Evolutionary conservation across 805 yeast genomes (phyloP).

Genomic region (Debaryomyces castellii): DNA sequence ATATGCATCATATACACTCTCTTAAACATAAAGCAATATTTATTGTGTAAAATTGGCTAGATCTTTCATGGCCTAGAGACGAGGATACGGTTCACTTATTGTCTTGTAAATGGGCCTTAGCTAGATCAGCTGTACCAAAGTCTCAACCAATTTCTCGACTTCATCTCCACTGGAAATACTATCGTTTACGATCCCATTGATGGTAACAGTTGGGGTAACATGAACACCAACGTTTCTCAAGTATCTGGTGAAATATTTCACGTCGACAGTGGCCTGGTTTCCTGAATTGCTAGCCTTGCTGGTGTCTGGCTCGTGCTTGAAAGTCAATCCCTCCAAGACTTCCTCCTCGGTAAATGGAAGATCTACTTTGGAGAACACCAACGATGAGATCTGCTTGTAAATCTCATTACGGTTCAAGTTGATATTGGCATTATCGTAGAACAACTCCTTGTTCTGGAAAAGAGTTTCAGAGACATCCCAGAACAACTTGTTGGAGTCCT

Average conservation of each 20-base stretch:
- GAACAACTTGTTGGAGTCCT: conserved; percentile 24
- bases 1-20: too few relatives aligned
- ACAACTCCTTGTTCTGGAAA: conserved; percentile 53
- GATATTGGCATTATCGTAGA: conserved; percentile 61
- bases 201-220: conserved; percentile 76
- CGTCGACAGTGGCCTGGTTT: conserved; percentile 55
- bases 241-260: conserved; percentile 71
- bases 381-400: conserved; percentile 50
- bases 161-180: conserved; percentile 63
- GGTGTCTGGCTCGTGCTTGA: conserved; percentile 23
- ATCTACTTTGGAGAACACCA: conserved; percentile 26
- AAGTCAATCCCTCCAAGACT: conserved; percentile 36
- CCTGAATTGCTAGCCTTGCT: conserved; percentile 52
- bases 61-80: too few relatives aligned
- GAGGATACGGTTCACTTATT: too few relatives aligned
- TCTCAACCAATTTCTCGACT: conserved; percentile 42
- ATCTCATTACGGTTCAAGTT: conserved; percentile 56
- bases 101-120: neutral
- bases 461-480: conserved; percentile 55
- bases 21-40: too few relatives aligned
- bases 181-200: conserved; percentile 64
- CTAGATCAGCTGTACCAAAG: conserved; percentile 25
- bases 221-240: conserved; percentile 79
- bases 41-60: too few relatives aligned
- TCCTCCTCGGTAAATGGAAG: conserved; percentile 31